A percentile compares a stretch with the other conserved stretches of the same genome.
phyloP scores from a whole-genome alignment of 345 rosid species.

The Lepidium sativum region DNA sequence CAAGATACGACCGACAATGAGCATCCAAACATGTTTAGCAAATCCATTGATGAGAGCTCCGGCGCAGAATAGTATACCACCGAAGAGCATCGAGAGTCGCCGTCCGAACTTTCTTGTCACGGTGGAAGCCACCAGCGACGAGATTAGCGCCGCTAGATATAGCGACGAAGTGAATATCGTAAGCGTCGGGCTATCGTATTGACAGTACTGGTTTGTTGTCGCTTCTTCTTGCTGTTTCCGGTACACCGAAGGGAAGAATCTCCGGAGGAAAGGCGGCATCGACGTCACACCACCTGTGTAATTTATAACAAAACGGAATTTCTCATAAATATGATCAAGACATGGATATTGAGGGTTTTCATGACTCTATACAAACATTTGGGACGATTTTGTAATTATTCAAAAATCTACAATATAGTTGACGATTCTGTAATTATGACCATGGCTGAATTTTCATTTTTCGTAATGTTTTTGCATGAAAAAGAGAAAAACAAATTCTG shows the following conservation, averaged over 20 bases:
- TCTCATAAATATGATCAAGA: not conserved
- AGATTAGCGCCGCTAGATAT: slow-evolving; percentile 69
- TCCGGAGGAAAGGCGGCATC: slow-evolving; percentile 56
- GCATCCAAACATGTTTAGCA: slow-evolving; percentile 81
- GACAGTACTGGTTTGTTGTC: slow-evolving; percentile 66
- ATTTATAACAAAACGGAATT: not conserved
- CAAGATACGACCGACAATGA: slow-evolving; percentile 74
- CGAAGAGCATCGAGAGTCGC: slow-evolving; percentile 76
- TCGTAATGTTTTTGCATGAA: not conserved
- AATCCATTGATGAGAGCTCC: slow-evolving; percentile 86
- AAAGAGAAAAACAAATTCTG: not conserved
- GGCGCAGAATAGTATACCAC: slow-evolving; percentile 69
- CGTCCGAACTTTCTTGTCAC: slow-evolving; percentile 76
- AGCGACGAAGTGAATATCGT: slow-evolving; percentile 92
- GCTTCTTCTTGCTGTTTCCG: slow-evolving; percentile 35
- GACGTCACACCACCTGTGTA: slow-evolving; percentile 93
- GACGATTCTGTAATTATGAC: not conserved
- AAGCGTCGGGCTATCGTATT: slow-evolving; percentile 59
- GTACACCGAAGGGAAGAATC: slow-evolving; percentile 71
- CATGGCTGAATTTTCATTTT: no score
- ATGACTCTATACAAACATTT: not conserved
- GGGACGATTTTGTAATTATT: not conserved
- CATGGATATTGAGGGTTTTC: not conserved
- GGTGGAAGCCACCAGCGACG: slow-evolving; percentile 73
- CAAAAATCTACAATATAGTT: not conserved